A percentile compares a stretch with the other conserved stretches of the same genome.
phyloP scores from a whole-genome alignment of 441 rosid species.

The Croton setiger region DNA sequence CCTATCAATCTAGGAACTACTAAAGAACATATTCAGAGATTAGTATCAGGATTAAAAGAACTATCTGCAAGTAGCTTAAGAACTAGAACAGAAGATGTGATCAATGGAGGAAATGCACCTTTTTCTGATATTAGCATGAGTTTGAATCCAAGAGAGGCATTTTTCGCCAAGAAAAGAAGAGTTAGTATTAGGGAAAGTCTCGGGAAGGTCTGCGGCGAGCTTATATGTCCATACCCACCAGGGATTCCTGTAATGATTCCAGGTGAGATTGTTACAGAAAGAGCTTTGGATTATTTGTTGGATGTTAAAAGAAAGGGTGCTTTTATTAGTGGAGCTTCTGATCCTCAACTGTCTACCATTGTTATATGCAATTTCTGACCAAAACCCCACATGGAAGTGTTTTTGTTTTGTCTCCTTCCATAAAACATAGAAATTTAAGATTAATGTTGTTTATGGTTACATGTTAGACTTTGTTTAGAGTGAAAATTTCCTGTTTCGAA shows the following conservation, averaged over 20 bases:
- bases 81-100: slow-evolving; percentile 7
- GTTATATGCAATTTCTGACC: slow-evolving; percentile 36
- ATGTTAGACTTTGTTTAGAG: no score
- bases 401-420: neutral
- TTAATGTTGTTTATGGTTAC: no score
- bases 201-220: slow-evolving; percentile 50
- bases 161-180: slow-evolving; percentile 42
- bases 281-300: slow-evolving; percentile 42
- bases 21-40: slow-evolving; percentile 36
- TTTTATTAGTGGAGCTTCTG: slow-evolving; percentile 47
- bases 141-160: slow-evolving; percentile 59
- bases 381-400: neutral
- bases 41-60: slow-evolving; percentile 36
- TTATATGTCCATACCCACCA: slow-evolving; percentile 60
- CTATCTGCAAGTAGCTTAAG: slow-evolving; percentile 26
- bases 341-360: slow-evolving; percentile 42
- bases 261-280: slow-evolving; percentile 46
- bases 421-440: no score
- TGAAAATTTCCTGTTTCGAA: no score
- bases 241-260: slow-evolving; percentile 56
- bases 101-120: slow-evolving; percentile 24
- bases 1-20: slow-evolving; percentile 51
- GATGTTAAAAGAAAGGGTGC: slow-evolving; percentile 37
- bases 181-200: slow-evolving; percentile 37
- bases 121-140: slow-evolving; percentile 31